Evolutionary conservation across 768 basidiomycete genomes (phyloP), one percentile per base, ranked within the genome.

Genomic region (Boletellus ananiceps): DNA sequence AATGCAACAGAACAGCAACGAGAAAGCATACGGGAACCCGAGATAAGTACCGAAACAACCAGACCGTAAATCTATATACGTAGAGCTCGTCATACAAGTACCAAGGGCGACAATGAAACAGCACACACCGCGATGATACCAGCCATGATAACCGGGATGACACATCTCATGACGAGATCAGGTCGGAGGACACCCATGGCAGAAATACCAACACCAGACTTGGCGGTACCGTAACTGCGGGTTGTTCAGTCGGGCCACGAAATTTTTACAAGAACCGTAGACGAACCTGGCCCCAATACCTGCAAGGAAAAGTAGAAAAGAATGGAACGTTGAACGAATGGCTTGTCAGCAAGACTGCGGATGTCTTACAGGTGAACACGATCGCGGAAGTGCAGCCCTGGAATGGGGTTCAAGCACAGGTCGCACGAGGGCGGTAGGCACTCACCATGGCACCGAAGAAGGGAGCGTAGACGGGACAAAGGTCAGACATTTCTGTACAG

Each of bases 71-170:
- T 93, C 93, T 91, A 58, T 5, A 43, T 27, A 16, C 16, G 27
- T 11, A 21, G 23, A 8, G 23, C 16, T 27, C 16, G 38, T 54
- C n/a, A 51, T 16, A 9, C 39, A 18, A 19, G 14, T 15, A 5
- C 40, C 2, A 15, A 32, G 8, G 47, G 33, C 13, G 44, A 8
- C 29, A 43, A 29, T 36, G 53, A 36, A 19, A 23, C 34, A 27
- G 36, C 31, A 84, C 92, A 57, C 59, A 98, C 95, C 69, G 90
- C 95, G 74, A 98, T 96, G 76, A 98, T 98, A 93, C 95, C 95
- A 79, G 95, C 95, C 95, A 98, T 97, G 72, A 99, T 88, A 69
- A 97, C 93, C 40, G 94, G 94, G 45, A 98, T 83, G 57, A 88
- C 86, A 81, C 88, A 94, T 78, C 86, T 93, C 89, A 98, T 95